Percentiles rank a stretch among this genome's conserved stretches.
Conservation (phyloP, 2,329 filamentous ascomycete species). For the Aureobasidium sp. region DNA sequence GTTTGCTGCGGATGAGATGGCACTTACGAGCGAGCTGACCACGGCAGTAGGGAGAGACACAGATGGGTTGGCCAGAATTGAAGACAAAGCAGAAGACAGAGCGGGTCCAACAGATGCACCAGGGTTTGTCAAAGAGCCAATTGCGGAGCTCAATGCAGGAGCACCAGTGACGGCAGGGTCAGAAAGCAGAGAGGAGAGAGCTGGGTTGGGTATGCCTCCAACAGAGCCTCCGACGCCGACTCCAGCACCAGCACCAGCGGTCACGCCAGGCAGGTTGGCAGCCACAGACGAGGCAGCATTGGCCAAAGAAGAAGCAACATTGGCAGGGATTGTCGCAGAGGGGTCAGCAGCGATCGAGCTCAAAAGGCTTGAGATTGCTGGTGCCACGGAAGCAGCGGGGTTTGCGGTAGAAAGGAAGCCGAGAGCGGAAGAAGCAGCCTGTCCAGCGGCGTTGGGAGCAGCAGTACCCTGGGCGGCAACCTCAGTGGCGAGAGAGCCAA, state of each 20-base stretch:
- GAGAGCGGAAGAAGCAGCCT: neutral
- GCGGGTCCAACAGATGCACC: neutral
- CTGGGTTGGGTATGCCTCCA: neutral
- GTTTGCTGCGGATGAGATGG: neutral
- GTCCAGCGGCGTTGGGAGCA: neutral
- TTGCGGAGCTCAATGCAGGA: neutral
- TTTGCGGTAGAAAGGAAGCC: neutral
- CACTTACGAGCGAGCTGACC: neutral
- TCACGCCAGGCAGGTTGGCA: neutral
- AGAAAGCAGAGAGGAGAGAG: neutral
- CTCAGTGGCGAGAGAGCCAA: neutral
- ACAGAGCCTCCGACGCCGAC: neutral
- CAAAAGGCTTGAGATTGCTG: neutral
- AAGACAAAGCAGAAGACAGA: slow-evolving; percentile 3
- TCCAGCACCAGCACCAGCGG: neutral
- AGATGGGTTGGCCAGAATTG: slow-evolving; percentile 3
- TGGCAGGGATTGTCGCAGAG: neutral
- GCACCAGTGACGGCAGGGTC: neutral
- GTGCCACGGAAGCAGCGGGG: neutral
- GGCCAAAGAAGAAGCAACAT: neutral
- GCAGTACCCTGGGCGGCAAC: neutral
- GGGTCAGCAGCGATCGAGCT: neutral
- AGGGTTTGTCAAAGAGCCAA: slow-evolving; percentile 2
- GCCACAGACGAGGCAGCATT: neutral
- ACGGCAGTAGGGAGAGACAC: neutral